phyloP scores from a whole-genome alignment of 2,329 filamentous ascomycete genomes.

The Microcyclospora pomicola region DNA sequence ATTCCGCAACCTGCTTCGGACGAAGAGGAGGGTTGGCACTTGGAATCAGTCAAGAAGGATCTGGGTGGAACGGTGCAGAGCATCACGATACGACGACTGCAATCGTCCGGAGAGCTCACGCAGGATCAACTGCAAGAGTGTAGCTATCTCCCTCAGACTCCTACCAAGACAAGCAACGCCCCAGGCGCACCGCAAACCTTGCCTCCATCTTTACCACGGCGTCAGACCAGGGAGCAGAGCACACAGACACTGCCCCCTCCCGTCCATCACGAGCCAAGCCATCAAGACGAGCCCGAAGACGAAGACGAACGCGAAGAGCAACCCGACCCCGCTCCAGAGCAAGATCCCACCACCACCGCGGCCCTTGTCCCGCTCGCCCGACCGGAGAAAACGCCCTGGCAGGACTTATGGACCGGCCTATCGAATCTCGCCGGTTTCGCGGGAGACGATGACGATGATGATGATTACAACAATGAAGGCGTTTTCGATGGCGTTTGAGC shows the following conservation, averaged over 20 bases:
- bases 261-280: conserved; percentile 3
- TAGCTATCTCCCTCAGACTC: conserved; percentile 2
- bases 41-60: conserved; percentile 15
- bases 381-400: conserved; percentile 17
- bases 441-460: conserved; percentile 5
- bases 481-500: too few species aligned
- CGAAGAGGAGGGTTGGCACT: conserved; percentile 12
- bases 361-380: too few species aligned
- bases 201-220: conserved; percentile 1
- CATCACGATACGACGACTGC: conserved; percentile 15
- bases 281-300: conserved; percentile 1
- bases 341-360: conserved; percentile 1
- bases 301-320: conserved; percentile 1
- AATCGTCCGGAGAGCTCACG: conserved; percentile 4
- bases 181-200: conserved; percentile 1
- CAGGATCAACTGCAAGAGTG: conserved; percentile 1
- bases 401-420: conserved; percentile 22
- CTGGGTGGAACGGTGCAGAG: conserved; percentile 11
- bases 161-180: conserved; percentile 1
- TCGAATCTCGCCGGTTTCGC: conserved; percentile 20
- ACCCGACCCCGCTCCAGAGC: conserved; percentile 1
- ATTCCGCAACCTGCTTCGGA: not conserved
- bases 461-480: too few species aligned
- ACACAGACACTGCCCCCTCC: not conserved
- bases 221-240: conserved; percentile 2